Percentiles rank a stretch among this genome's conserved stretches.
Evolutionary conservation across 139 green algal genomes (phyloP).

Genomic region (Chlorella sp.): DNA sequence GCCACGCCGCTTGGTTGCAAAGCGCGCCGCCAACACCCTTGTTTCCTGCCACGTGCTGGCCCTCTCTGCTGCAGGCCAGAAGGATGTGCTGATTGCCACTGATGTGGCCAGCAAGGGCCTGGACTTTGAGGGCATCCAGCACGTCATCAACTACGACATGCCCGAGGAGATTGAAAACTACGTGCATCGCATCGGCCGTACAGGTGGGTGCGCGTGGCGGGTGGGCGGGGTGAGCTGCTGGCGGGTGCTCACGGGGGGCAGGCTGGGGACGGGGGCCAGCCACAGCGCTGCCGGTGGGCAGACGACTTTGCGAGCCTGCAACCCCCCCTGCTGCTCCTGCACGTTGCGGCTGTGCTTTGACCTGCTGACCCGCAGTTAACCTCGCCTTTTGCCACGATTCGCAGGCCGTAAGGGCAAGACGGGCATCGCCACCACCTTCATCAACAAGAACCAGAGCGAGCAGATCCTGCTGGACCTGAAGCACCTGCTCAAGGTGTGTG

Average conservation of each 20-base stretch:
- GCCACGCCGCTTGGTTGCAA: too few species aligned
- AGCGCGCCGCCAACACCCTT: too few species aligned
- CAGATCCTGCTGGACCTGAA: slow-evolving; percentile 97
- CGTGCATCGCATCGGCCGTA: slow-evolving; percentile 92
- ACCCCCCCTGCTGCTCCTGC: not conserved
- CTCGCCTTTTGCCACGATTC: not conserved
- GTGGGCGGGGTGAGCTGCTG: not conserved
- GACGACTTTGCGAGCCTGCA: not conserved
- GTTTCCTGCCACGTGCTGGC: not conserved
- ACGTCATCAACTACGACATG: slow-evolving; percentile 99
- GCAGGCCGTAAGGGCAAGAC: slow-evolving; percentile 93
- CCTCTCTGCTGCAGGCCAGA: slow-evolving; percentile 31
- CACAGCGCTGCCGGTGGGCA: not conserved
- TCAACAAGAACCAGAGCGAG: slow-evolving; percentile 95
- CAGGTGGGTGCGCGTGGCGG: slow-evolving; percentile 40
- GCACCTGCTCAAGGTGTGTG: slow-evolving; percentile 85
- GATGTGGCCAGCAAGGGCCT: slow-evolving; percentile 96
- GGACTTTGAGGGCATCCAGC: slow-evolving; percentile 93
- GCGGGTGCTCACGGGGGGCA: too few species aligned
- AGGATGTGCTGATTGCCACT: slow-evolving; percentile 98
- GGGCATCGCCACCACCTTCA: slow-evolving; percentile 97
- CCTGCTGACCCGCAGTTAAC: not conserved
- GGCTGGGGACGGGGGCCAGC: too few species aligned
- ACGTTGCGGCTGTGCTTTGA: too few species aligned
- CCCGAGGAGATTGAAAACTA: slow-evolving; percentile 99